Conservation (phyloP, 148 eudicot species). For the Nepenthes mirabilis region DNA sequence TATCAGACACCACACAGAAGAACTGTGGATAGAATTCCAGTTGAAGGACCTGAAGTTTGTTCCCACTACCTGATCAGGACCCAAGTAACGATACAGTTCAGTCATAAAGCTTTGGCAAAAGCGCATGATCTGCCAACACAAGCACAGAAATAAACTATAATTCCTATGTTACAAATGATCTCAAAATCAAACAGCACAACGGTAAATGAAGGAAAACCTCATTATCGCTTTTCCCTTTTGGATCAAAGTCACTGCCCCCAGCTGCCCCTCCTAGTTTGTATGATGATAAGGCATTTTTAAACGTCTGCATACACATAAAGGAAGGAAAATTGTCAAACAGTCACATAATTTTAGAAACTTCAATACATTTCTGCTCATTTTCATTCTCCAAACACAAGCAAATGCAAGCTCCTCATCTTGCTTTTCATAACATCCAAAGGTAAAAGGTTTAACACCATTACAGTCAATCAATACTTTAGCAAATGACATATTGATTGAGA, state of each 20-base stretch:
- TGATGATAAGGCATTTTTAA: slow-evolving; percentile 89
- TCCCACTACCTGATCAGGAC: slow-evolving; percentile 82
- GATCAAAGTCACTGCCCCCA: slow-evolving; percentile 99
- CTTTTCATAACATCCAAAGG: too few species aligned
- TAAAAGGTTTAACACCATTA: too few species aligned
- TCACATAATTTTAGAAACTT: background rate
- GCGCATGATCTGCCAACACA: slow-evolving; percentile 61
- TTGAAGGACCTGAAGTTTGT: slow-evolving; percentile 1
- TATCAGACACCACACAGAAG: background rate
- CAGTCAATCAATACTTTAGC: too few species aligned
- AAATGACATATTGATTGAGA: too few species aligned
- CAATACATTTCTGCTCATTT: too few species aligned
- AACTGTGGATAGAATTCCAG: slow-evolving; percentile 1
- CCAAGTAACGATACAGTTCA: slow-evolving; percentile 77
- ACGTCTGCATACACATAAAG: slow-evolving; percentile 36
- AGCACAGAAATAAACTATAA: background rate
- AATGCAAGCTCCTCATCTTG: too few species aligned
- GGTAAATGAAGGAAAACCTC: slow-evolving; percentile 43
- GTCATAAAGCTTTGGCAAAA: slow-evolving; percentile 98
- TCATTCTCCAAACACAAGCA: too few species aligned
- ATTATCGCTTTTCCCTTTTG: slow-evolving; percentile 84
- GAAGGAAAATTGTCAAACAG: background rate
- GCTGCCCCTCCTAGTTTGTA: slow-evolving; percentile 96
- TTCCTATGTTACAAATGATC: background rate
- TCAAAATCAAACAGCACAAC: background rate